phyloP scores from a whole-genome alignment of 495 filamentous ascomycete genomes.

The Podospora pseudopauciseta region DNA sequence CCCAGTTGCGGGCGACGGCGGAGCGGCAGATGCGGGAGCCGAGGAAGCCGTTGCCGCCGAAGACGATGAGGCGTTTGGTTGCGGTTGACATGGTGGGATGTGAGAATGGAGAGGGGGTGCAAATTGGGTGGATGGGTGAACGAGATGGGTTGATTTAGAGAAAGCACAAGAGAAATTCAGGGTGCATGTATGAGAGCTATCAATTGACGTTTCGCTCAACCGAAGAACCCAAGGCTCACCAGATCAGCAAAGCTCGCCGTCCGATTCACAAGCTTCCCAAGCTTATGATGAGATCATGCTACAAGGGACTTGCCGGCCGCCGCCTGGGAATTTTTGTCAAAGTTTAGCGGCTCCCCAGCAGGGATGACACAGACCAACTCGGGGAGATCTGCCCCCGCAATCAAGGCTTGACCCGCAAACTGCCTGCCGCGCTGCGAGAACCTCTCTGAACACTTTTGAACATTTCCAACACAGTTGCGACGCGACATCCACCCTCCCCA shows the following conservation, averaged over 20 bases:
- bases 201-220: background rate
- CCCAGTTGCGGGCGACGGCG: conserved; percentile 76
- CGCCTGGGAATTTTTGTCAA: background rate
- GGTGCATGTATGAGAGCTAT: background rate
- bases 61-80: conserved; percentile 74
- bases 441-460: conserved; percentile 1
- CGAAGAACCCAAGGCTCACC: background rate
- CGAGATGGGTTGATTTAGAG: background rate
- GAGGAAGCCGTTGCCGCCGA: conserved; percentile 93
- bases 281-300: conserved; percentile 6
- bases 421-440: background rate
- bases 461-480: background rate
- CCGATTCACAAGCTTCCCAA: background rate
- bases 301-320: background rate
- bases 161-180: background rate
- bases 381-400: conserved; percentile 18
- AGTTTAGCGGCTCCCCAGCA: conserved; percentile 8
- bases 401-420: conserved; percentile 25
- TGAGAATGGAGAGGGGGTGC: conserved; percentile 11
- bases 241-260: background rate
- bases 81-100: conserved; percentile 21
- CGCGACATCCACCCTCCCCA: background rate
- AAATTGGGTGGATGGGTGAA: background rate
- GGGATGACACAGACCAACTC: conserved; percentile 16
- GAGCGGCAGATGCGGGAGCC: conserved; percentile 90